phyloP scores from a whole-genome alignment of 164 flowering plant species.

The Cinnamomum chago region DNA sequence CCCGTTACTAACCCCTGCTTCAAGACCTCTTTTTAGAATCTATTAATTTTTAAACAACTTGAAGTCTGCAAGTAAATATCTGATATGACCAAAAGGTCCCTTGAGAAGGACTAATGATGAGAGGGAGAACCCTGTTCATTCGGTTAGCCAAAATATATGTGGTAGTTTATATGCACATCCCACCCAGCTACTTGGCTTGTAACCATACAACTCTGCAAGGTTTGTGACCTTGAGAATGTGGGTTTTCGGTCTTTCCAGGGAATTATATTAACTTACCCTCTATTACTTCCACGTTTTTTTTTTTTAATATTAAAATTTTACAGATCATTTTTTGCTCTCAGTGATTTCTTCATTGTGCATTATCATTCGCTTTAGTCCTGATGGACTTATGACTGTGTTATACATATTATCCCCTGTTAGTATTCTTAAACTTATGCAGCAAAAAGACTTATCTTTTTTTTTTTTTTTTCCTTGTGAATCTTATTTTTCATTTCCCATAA shows the following conservation, averaged over 20 bases:
- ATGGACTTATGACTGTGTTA: not conserved
- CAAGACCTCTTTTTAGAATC: not conserved
- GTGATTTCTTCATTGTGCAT: not conserved
- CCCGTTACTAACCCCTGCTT: no score
- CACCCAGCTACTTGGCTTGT: not conserved
- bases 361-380: not conserved
- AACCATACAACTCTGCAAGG: not conserved
- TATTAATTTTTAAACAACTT: not conserved
- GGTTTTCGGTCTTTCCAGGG: not conserved
- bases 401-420: not conserved
- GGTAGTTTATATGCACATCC: not conserved
- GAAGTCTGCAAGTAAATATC: not conserved
- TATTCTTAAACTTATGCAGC: not conserved
- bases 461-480: not conserved
- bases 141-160: not conserved
- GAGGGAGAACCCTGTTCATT: not conserved
- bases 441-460: no score
- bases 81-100: not conserved
- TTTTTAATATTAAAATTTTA: no score
- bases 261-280: not conserved
- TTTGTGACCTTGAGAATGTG: not conserved
- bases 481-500: conserved; percentile 5
- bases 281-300: not conserved
- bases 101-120: not conserved
- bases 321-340: no score